phyloP scores from a whole-genome alignment of 345 rosid species.

The Eucalyptus rudis region DNA sequence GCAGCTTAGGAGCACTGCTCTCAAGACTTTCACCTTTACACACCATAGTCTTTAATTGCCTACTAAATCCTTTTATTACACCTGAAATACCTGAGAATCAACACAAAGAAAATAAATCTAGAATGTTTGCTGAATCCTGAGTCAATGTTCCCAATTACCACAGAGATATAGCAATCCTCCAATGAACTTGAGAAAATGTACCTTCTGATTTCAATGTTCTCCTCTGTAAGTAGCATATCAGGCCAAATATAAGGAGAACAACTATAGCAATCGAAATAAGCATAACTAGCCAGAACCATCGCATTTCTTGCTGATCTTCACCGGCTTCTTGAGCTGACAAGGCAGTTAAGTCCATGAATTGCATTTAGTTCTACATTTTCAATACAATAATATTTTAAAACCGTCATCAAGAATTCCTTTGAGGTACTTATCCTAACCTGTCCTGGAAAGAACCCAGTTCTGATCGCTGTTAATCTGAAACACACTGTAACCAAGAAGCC shows the following conservation, averaged over 20 bases:
- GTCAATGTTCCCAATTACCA: not conserved
- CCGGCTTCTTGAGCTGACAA: conserved; percentile 12
- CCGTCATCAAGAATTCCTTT: not conserved
- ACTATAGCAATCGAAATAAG: conserved; percentile 2
- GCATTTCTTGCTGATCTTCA: not conserved
- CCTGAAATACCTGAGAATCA: not conserved
- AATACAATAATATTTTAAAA: not conserved
- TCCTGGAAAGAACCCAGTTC: conserved; percentile 25
- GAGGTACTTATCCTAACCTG: not conserved
- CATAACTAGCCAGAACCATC: not conserved
- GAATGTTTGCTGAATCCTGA: not conserved
- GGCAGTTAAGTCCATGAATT: not conserved
- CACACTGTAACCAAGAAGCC: conserved; percentile 20
- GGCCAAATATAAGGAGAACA: not conserved
- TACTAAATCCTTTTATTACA: not conserved
- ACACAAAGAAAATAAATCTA: not conserved
- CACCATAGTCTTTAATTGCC: not conserved
- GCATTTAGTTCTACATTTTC: not conserved
- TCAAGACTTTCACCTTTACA: not conserved
- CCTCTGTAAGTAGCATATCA: not conserved
- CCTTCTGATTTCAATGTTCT: conserved; percentile 7
- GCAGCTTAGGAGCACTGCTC: not conserved
- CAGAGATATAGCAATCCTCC: not conserved
- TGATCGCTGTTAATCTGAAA: conserved; percentile 17
- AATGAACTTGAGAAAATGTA: not conserved